Evolutionary conservation across 2,329 filamentous ascomycete genomes (phyloP).

Genomic region (Cytospora schulzeri): DNA sequence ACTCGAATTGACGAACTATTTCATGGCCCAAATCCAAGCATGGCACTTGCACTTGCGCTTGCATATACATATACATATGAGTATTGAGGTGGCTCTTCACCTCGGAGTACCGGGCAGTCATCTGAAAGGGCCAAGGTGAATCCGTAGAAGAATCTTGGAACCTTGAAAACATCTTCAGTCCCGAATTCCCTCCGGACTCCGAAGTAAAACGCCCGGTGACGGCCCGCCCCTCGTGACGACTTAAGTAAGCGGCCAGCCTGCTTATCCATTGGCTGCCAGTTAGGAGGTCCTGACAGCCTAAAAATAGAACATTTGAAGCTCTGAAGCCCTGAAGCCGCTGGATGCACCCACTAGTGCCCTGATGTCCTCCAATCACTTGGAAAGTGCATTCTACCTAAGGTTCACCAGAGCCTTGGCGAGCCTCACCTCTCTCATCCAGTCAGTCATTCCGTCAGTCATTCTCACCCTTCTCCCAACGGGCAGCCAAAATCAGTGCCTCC

Average conservation of each 20-base stretch:
- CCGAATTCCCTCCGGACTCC: neutral
- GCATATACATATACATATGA: neutral
- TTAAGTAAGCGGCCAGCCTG: neutral
- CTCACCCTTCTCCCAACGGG: neutral
- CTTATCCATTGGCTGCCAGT: neutral
- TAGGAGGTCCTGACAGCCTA: neutral
- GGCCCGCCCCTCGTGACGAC: neutral
- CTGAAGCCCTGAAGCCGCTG: too few species aligned
- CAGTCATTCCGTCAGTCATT: too few species aligned
- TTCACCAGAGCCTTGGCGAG: neutral
- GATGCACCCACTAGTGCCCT: too few species aligned
- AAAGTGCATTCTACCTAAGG: too few species aligned
- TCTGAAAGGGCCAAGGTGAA: neutral
- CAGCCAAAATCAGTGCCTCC: neutral
- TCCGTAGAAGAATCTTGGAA: neutral
- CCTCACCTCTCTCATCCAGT: too few species aligned
- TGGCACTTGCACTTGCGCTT: neutral
- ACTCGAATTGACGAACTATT: neutral
- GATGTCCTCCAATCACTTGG: too few species aligned
- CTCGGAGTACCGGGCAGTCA: neutral
- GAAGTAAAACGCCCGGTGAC: neutral
- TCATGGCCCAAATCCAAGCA: neutral
- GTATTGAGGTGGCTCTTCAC: neutral
- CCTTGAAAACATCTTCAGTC: too few species aligned
- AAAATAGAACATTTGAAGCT: too few species aligned